Conservation (phyloP, 2,329 filamentous ascomycete species). For the Ophidiomyces ophidiicola region DNA sequence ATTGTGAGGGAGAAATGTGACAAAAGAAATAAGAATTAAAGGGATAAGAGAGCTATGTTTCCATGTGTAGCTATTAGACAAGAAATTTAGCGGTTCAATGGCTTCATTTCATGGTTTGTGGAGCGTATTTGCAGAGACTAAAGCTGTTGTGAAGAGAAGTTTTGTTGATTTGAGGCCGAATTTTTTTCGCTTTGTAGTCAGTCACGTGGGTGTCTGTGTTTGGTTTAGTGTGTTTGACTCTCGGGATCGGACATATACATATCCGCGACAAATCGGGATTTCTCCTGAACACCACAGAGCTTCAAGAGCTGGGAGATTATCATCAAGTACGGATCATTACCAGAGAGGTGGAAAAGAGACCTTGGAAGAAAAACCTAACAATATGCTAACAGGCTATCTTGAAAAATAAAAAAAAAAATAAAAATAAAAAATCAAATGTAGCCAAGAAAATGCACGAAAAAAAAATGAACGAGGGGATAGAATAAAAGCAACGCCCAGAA, state of each 20-base stretch:
- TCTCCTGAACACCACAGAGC: no score
- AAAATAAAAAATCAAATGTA: no score
- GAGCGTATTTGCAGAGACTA: not conserved
- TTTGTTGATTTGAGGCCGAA: no score
- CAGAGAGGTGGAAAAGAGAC: no score
- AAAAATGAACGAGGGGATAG: not conserved
- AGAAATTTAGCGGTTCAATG: slow-evolving; percentile 1
- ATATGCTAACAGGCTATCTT: not conserved
- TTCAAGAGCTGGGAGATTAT: no score
- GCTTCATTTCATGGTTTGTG: not conserved
- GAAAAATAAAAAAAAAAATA: no score
- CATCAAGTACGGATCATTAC: no score
- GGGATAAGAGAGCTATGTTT: slow-evolving; percentile 1
- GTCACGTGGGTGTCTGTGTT: no score
- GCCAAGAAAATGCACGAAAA: not conserved
- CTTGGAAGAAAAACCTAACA: no score
- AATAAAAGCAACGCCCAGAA: slow-evolving; percentile 4
- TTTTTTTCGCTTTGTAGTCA: not conserved
- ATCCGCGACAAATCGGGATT: no score
- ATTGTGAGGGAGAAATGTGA: slow-evolving; percentile 19
- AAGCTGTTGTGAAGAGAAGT: not conserved
- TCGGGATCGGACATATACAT: no score
- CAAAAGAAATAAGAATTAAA: slow-evolving; percentile 3
- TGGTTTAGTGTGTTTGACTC: no score
- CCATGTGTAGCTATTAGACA: not conserved